Evolutionary conservation across 2,329 filamentous ascomycete species (phyloP).

Genomic region (Sclerotinia nivalis): DNA sequence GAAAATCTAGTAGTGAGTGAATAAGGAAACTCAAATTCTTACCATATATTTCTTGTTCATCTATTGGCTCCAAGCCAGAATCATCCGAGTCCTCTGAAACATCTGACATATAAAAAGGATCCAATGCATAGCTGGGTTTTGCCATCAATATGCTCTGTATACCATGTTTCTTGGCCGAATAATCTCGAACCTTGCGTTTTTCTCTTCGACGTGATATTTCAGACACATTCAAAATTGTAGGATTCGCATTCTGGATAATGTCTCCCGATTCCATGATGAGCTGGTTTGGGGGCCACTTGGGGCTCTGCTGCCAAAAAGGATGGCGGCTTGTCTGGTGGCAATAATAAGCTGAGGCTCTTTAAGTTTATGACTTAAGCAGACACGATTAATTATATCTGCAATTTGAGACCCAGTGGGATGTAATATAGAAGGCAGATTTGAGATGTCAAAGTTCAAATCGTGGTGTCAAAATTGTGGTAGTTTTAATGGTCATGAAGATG

Average conservation of each 20-base stretch:
- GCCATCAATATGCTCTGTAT: constrained; percentile 37
- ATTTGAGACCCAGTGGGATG: background rate
- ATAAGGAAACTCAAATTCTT: constrained; percentile 31
- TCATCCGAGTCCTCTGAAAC: constrained; percentile 49
- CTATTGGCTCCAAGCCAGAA: constrained; percentile 75
- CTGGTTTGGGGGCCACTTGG: constrained; percentile 5
- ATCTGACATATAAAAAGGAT: constrained; percentile 42
- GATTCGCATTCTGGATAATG: constrained; percentile 75
- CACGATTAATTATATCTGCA: background rate
- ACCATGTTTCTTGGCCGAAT: constrained; percentile 39
- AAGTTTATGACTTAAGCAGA: background rate
- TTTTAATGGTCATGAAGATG: background rate
- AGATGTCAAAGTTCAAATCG: background rate
- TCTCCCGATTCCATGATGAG: constrained; percentile 1
- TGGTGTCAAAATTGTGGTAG: background rate
- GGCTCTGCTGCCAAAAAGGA: background rate
- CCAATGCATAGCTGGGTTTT: constrained; percentile 38
- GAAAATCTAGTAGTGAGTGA: background rate
- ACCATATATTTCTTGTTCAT: constrained; percentile 97
- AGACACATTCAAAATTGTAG: constrained; percentile 83
- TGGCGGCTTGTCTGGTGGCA: background rate
- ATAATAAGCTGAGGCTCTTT: background rate
- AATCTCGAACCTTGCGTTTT: constrained; percentile 51
- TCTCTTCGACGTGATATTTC: constrained; percentile 81
- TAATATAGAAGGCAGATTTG: background rate